Evolutionary conservation across 164 flowering plant species (phyloP), one percentile per base, ranked within the genome.

Genomic region (Pachysandra terminalis): DNA sequence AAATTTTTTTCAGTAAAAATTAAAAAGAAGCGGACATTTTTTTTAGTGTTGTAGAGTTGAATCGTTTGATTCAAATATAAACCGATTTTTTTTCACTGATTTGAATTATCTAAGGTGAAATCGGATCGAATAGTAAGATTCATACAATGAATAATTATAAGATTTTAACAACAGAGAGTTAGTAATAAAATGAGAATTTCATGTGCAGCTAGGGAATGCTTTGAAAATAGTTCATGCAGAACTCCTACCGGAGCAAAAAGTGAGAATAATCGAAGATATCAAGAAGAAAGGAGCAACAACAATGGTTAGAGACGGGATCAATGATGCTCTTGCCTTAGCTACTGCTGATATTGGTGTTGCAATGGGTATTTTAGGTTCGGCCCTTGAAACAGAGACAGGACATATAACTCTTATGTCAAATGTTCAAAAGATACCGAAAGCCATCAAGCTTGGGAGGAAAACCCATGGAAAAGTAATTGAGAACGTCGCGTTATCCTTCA

Each of bases 301-400:
- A 0, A 95, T 95, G 99, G 68, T 92, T 2, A 97, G 99, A 9
- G 99, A 95, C 61, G 99, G 98, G 2, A 67, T 95, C 45, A 95
- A 95, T 53, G 99, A 95, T 76, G 97, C 96, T 10, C 96, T 96
- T 0, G 98, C 99, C 24, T 68, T 92, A 54, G 98, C 97, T 4
- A 85, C 87, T 1, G 96, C 99, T 0, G 90, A 92, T 63, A 80
- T 95, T 14, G 99, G 99, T 6, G 87, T 95, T 56, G 90, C 99
- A 35, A 95, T 95, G 99, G 99, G 98, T 0, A 75, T 92, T 25
- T 79, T 97, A 0, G 99, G 99, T 28, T 92, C 99, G 0, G 98
- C 98, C 0, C 81, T 95, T 0, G 97, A 96, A 48, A 82, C 83
- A 0, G 96, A 95, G 72, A 88, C 98, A 0, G 96, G 97, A 10